These are phyloP conservation scores for Botrytis tulipae DNA, from an alignment of 2,329 filamentous ascomycete genomes.

Conservation along the genomic window DNA sequence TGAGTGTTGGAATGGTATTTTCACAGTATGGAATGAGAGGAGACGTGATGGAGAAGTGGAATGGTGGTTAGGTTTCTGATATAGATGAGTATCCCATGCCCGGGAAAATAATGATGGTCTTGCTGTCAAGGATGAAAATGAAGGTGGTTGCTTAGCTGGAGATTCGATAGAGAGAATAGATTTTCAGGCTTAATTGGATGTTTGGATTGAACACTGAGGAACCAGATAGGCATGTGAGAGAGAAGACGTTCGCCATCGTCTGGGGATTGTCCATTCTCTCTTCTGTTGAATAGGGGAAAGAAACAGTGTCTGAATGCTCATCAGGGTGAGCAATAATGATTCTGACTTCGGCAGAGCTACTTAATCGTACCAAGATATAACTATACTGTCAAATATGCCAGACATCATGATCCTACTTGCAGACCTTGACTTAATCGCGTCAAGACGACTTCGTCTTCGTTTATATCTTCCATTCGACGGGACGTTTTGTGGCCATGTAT, in stretches of 20 bases:
- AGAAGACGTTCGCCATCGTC: rapidly evolving
- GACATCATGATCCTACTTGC: not conserved
- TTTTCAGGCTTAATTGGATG: not conserved
- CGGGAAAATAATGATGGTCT: not conserved
- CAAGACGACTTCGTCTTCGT: not conserved
- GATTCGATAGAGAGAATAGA: not conserved
- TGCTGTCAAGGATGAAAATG: not conserved
- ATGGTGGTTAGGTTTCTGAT: not conserved
- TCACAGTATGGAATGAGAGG: not conserved
- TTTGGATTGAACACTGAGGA: not conserved
- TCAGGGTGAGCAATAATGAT: not conserved
- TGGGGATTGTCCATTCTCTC: not conserved
- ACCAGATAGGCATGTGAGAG: rapidly evolving
- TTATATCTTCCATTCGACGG: not conserved
- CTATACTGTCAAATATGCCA: not conserved
- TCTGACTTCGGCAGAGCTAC: not conserved
- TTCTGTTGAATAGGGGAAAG: not conserved
- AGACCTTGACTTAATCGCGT: not conserved
- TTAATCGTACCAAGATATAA: not conserved
- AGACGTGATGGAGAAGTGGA: rapidly evolving
- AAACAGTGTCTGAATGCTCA: not conserved
- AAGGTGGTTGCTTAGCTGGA: not conserved
- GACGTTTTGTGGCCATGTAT: not conserved
- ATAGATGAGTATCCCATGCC: no score
- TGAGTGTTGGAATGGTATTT: not conserved